Evolutionary conservation across 1,284 basidiomycete genomes (phyloP).

Genomic region (Sporisorium scitamineum): DNA sequence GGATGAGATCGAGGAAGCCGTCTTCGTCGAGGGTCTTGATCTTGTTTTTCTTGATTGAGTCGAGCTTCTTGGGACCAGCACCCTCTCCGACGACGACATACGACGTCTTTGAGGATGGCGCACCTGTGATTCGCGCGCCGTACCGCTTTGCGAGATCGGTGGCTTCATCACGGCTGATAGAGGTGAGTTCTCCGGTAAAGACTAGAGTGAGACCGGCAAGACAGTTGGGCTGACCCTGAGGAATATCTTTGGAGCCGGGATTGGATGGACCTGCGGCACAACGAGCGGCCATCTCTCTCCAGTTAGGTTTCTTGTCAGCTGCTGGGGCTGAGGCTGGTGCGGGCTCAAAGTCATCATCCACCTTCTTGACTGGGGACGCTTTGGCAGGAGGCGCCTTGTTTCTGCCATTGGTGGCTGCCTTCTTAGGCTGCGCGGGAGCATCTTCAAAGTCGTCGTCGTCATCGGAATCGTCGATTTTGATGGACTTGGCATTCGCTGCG

Average conservation of each 20-base stretch:
- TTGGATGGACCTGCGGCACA: conserved; percentile 78
- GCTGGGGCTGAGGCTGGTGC: conserved; percentile 30
- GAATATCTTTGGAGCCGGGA: conserved; percentile 85
- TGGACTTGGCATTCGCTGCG: conserved; percentile 30
- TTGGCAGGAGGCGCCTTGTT: conserved; percentile 57
- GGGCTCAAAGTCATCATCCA: conserved; percentile 18
- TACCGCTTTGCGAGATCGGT: conserved; percentile 89
- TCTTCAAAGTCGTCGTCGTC: conserved; percentile 36
- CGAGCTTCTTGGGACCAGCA: conserved; percentile 88
- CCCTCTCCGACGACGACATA: conserved; percentile 90
- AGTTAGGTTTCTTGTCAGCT: conserved; percentile 37
- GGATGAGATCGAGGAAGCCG: conserved; percentile 79
- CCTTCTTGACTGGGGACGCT: conserved; percentile 17
- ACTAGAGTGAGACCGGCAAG: conserved; percentile 90
- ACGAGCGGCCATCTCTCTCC: conserved; percentile 71
- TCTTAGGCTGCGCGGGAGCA: conserved; percentile 53
- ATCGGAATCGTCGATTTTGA: conserved; percentile 50
- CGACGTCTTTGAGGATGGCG: conserved; percentile 89
- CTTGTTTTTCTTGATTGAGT: conserved; percentile 82
- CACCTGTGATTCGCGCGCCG: conserved; percentile 79
- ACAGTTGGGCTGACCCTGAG: conserved; percentile 81
- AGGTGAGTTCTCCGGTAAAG: conserved; percentile 87
- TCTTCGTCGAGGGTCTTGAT: conserved; percentile 87
- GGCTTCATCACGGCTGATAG: conserved; percentile 88
- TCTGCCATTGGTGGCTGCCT: conserved; percentile 51